These are phyloP conservation scores for Cryomyces antarcticus DNA, from an alignment of 495 filamentous ascomycete genomes.

Conservation along the genomic window DNA sequence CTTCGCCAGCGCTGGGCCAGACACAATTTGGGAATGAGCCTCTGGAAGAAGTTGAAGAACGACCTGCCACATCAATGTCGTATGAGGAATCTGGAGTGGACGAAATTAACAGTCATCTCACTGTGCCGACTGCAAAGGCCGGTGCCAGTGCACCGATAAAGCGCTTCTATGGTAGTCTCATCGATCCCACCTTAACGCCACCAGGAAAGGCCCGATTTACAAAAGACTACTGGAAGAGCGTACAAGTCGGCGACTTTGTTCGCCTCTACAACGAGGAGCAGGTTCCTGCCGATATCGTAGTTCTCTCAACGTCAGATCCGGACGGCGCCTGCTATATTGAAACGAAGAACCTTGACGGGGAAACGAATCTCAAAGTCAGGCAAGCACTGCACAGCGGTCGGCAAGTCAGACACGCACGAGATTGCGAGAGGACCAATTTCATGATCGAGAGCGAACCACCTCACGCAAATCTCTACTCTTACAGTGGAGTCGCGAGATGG, in stretches of 20 bases:
- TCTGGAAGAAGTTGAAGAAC: neutral
- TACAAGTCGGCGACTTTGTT: conserved; percentile 92
- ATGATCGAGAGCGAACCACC: conserved; percentile 78
- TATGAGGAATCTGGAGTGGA: neutral
- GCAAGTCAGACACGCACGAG: conserved; percentile 65
- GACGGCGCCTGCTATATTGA: conserved; percentile 96
- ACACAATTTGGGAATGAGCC: conserved; percentile 5
- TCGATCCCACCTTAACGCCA: conserved; percentile 36
- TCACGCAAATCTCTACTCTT: conserved; percentile 83
- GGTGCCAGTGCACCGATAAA: neutral
- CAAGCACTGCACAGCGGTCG: conserved; percentile 75
- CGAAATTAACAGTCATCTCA: neutral
- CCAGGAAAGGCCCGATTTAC: conserved; percentile 60
- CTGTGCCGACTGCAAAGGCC: neutral
- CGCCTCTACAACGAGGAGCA: conserved; percentile 93
- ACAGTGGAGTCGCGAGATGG: conserved; percentile 80
- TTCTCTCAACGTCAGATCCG: conserved; percentile 84
- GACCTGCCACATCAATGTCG: neutral
- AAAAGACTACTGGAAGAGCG: conserved; percentile 83
- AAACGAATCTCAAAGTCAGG: conserved; percentile 93
- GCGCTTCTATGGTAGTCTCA: conserved; percentile 39
- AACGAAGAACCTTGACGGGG: conserved; percentile 94
- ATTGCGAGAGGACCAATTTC: conserved; percentile 81
- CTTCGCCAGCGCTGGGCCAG: conserved; percentile 50
- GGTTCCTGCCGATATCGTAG: conserved; percentile 83